These are phyloP conservation scores for Entomophthora muscae DNA, from an alignment of 371 early-diverging fungal genomes.

Conservation along the genomic window DNA sequence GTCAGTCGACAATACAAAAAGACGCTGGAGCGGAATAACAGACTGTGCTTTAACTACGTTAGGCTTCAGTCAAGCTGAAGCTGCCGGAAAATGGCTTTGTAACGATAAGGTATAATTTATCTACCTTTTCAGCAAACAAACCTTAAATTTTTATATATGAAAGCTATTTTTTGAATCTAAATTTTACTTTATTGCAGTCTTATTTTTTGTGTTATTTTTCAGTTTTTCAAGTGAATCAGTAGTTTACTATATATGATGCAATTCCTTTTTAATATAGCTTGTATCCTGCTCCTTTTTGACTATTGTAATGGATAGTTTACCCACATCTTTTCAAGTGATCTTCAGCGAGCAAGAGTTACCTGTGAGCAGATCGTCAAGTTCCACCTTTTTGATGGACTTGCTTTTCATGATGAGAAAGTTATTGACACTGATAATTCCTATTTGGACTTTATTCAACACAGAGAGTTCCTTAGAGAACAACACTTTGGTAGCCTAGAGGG, in stretches of 20 bases:
- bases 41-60: not conserved
- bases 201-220: no score
- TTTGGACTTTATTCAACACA: not conserved
- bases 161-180: not conserved
- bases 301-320: constrained; percentile 3
- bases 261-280: not conserved
- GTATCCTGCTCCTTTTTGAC: not conserved
- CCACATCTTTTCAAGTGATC: not conserved
- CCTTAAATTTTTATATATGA: not conserved
- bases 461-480: not conserved
- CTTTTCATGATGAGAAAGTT: not conserved
- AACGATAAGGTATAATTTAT: constrained; percentile 7
- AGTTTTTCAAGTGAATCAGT: no score
- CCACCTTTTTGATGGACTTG: not conserved
- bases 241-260: no score
- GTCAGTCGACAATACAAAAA: constrained; percentile 1
- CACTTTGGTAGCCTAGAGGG: constrained; percentile 1
- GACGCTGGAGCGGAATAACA: not conserved
- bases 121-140: no score
- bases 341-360: not conserved
- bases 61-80: not conserved
- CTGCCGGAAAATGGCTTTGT: not conserved
- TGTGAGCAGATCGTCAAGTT: not conserved
- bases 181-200: not conserved
- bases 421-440: not conserved